phyloP scores from a whole-genome alignment of 805 yeast genomes.

The Kockiozyma suomiensis region DNA sequence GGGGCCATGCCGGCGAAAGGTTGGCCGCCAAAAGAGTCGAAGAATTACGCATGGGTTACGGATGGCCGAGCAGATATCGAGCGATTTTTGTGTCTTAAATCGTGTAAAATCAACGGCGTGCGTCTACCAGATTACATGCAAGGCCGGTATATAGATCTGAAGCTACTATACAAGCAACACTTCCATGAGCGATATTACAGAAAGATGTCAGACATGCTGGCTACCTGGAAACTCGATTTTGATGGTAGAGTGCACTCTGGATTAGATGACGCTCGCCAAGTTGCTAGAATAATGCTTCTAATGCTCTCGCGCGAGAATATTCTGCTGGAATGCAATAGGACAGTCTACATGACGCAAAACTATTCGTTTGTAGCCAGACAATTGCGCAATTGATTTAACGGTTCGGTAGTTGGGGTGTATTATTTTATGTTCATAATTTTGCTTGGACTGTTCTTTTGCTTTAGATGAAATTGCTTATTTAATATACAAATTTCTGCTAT shows the following conservation, averaged over 20 bases:
- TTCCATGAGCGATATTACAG: neutral
- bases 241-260: constrained; percentile 13
- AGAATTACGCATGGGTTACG: constrained; percentile 28
- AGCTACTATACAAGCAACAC: constrained; percentile 11
- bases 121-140: constrained; percentile 23
- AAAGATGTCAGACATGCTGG: constrained; percentile 27
- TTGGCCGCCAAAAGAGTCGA: neutral
- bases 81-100: constrained; percentile 25
- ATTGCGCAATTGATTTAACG: neutral
- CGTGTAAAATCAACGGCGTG: constrained; percentile 22
- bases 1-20: constrained; percentile 8
- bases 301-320: neutral
- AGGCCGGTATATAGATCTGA: constrained; percentile 30
- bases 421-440: neutral
- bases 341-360: constrained; percentile 13
- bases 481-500: neutral
- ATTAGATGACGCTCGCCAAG: constrained; percentile 17
- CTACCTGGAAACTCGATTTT: constrained; percentile 14
- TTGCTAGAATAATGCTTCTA: constrained; percentile 9
- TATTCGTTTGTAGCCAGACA: constrained; percentile 14
- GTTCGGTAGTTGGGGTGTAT: neutral
- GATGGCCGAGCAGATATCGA: constrained; percentile 33
- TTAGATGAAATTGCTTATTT: neutral
- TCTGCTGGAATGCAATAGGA: constrained; percentile 8
- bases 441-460: neutral